Conservation (phyloP, 768 basidiomycete genomes). For the Rhodocollybia butyracea region DNA sequence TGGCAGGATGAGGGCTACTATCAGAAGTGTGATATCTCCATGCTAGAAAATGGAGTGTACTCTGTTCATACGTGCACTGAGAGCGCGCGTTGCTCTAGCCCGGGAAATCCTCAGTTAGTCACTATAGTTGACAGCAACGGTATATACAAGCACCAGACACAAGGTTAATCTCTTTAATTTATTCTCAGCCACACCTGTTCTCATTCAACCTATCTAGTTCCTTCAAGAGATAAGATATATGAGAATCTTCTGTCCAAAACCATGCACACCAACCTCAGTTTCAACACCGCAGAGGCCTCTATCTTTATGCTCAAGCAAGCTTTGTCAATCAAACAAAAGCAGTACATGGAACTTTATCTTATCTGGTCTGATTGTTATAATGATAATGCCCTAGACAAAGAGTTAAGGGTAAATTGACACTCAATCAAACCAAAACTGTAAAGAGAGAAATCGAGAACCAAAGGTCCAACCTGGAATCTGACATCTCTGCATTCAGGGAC, state of each 20-base stretch:
- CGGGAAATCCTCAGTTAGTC: no score
- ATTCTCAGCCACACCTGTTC: neutral
- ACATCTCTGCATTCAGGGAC: neutral
- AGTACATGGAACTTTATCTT: no score
- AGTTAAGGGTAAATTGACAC: neutral
- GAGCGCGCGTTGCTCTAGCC: no score
- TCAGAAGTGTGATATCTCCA: no score
- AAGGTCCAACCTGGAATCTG: neutral
- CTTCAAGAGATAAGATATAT: neutral
- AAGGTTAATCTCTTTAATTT: neutral
- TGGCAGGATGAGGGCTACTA: no score
- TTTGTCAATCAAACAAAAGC: neutral
- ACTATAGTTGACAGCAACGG: no score
- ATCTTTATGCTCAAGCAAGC: neutral
- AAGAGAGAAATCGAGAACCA: neutral
- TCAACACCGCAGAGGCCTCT: neutral
- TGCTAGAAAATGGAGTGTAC: no score
- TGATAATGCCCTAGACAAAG: neutral
- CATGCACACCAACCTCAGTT: neutral
- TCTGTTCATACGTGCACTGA: no score
- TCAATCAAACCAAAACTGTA: neutral
- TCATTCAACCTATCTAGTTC: neutral
- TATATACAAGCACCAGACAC: neutral
- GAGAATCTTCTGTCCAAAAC: neutral
- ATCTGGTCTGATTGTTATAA: no score